A percentile compares a stretch with the other conserved stretches of the same genome.
Evolutionary conservation across 2,329 filamentous ascomycete species (phyloP).

Genomic region (Xylariaceae sp.): DNA sequence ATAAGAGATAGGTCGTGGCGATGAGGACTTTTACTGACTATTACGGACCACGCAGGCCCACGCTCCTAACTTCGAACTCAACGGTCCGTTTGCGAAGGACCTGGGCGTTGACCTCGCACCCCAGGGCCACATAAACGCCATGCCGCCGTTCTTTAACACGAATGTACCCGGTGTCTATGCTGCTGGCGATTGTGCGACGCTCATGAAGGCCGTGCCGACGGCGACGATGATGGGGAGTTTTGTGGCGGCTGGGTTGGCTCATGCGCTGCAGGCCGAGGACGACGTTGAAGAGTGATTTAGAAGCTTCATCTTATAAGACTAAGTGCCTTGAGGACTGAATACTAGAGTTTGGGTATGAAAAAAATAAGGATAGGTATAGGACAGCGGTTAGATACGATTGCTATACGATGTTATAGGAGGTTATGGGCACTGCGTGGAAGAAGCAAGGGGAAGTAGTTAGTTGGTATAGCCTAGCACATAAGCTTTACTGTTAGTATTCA

Average conservation of each 20-base stretch:
- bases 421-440: too few relatives aligned
- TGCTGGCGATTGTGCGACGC: constrained; percentile 55
- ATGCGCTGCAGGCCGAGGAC: constrained; percentile 35
- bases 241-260: constrained; percentile 33
- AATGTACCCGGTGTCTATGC: constrained; percentile 60
- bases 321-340: too few relatives aligned
- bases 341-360: too few relatives aligned
- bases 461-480: too few relatives aligned
- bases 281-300: constrained; percentile 29
- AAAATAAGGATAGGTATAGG: too few relatives aligned
- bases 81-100: constrained; percentile 51
- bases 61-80: constrained; percentile 47
- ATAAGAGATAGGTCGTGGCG: not conserved
- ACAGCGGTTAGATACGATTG: too few relatives aligned
- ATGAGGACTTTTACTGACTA: not conserved
- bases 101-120: constrained; percentile 51
- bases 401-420: too few relatives aligned
- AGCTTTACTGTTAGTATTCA: too few relatives aligned
- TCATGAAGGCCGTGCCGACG: constrained; percentile 35
- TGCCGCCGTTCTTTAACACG: constrained; percentile 55
- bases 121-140: constrained; percentile 52
- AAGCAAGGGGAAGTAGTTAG: too few relatives aligned
- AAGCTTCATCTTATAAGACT: not conserved
- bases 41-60: constrained; percentile 36
- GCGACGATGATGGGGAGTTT: constrained; percentile 38